Conservation (phyloP, 768 basidiomycete genomes). For the Tulasnella sp. region DNA sequence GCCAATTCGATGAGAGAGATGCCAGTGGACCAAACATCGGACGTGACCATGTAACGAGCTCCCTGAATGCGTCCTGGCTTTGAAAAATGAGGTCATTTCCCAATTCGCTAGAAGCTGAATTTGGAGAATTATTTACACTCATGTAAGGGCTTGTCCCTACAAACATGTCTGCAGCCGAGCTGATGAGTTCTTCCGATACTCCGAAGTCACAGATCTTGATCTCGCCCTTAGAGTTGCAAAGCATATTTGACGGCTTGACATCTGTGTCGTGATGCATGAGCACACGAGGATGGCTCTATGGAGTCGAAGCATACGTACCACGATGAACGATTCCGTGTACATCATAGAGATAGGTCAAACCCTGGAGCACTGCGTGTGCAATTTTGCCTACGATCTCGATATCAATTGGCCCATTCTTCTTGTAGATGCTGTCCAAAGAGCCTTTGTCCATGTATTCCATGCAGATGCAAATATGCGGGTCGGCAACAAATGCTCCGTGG, state of each 20-base stretch:
- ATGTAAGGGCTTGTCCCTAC: constrained; percentile 99
- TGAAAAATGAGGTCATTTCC: background rate
- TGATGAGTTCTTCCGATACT: constrained; percentile 96
- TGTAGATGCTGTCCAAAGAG: constrained; percentile 90
- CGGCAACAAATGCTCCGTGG: constrained; percentile 90
- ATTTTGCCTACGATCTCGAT: constrained; percentile 89
- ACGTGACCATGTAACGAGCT: constrained; percentile 95
- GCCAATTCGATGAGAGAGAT: constrained; percentile 96
- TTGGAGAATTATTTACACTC: constrained; percentile 52
- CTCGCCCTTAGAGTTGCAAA: constrained; percentile 86
- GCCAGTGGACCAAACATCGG: constrained; percentile 97
- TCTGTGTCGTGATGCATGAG: no score
- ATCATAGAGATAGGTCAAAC: constrained; percentile 94
- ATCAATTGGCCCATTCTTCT: constrained; percentile 86
- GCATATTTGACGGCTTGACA: constrained; percentile 97
- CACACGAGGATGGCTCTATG: no score
- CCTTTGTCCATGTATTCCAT: constrained; percentile 97
- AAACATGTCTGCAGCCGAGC: constrained; percentile 97
- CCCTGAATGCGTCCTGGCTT: constrained; percentile 99
- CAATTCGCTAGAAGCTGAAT: constrained; percentile 25
- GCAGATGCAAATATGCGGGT: constrained; percentile 98
- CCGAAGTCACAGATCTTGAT: constrained; percentile 99
- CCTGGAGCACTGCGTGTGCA: constrained; percentile 88
- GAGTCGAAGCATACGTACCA: constrained; percentile 44
- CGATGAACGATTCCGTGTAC: constrained; percentile 96